Conservation (phyloP, 805 yeast species). For the Candida boleticola region DNA sequence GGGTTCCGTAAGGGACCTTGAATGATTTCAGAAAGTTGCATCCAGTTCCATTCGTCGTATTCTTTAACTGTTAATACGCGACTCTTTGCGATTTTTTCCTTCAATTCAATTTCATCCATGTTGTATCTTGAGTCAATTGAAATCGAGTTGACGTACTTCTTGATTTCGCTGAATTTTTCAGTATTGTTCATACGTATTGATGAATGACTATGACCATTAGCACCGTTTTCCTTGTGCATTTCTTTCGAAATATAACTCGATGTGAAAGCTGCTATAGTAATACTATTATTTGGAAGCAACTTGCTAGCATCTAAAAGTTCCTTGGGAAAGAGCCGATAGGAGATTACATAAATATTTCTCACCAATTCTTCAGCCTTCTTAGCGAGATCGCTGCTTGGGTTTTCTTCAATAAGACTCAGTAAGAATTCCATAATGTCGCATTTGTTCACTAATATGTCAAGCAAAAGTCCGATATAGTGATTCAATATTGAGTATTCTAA, state of each 20-base stretch:
- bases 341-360: constrained; percentile 57
- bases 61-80: constrained; percentile 76
- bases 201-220: constrained; percentile 1
- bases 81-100: constrained; percentile 62
- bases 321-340: constrained; percentile 54
- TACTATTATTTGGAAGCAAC: constrained; percentile 9
- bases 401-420: constrained; percentile 37
- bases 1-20: constrained; percentile 81
- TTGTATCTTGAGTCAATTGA: constrained; percentile 14
- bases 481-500: constrained; percentile 34
- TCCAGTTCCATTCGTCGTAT: constrained; percentile 87
- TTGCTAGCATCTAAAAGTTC: constrained; percentile 27
- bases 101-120: constrained; percentile 64
- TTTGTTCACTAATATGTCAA: constrained; percentile 49
- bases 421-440: constrained; percentile 54
- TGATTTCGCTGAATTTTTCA: constrained; percentile 7
- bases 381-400: constrained; percentile 44
- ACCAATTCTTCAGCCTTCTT: constrained; percentile 63
- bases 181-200: neutral
- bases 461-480: constrained; percentile 65
- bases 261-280: constrained; percentile 4
- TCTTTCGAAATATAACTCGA: neutral
- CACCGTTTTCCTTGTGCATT: neutral
- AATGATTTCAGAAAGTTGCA: constrained; percentile 62
- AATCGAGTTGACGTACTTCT: constrained; percentile 24